phyloP scores from a whole-genome alignment of 2,329 filamentous ascomycete genomes.

The Clonostachys rosea region DNA sequence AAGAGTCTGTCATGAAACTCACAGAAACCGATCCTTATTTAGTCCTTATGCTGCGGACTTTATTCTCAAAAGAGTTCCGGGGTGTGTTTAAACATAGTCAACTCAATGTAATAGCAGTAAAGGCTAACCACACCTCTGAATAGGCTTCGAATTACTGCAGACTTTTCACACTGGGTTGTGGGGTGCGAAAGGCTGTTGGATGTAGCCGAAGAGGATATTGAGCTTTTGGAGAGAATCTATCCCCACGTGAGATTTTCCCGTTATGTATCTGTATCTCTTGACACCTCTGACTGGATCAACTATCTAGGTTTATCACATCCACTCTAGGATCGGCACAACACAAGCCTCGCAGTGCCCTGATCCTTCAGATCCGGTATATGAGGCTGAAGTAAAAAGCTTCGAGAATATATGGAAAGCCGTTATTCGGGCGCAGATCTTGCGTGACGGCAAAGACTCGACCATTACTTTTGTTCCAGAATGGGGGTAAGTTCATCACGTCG shows the following conservation, averaged over 20 bases:
- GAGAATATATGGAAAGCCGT: conserved; percentile 15
- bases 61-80: conserved; percentile 20
- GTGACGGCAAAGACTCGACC: neutral
- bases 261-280: too few species aligned
- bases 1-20: conserved; percentile 22
- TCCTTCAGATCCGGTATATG: conserved; percentile 19
- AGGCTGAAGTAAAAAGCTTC: conserved; percentile 19
- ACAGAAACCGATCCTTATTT: conserved; percentile 21
- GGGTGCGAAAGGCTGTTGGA: conserved; percentile 12
- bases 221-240: conserved; percentile 12
- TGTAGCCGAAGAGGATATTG: conserved; percentile 9
- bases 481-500: neutral
- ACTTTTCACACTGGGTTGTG: conserved; percentile 17
- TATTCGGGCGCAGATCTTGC: conserved; percentile 2
- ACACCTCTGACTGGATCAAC: neutral
- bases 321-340: conserved; percentile 25
- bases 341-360: conserved; percentile 28
- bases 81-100: conserved; percentile 8
- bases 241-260: conserved; percentile 15
- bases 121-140: neutral
- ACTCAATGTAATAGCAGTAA: neutral
- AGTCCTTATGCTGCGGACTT: conserved; percentile 18
- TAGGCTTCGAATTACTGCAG: conserved; percentile 14
- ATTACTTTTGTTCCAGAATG: conserved; percentile 3
- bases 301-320: conserved; percentile 22